Evolutionary conservation across 73 alveolate species (phyloP), one percentile per base, ranked within the genome.

Genomic region (Diophrys appendiculata): DNA sequence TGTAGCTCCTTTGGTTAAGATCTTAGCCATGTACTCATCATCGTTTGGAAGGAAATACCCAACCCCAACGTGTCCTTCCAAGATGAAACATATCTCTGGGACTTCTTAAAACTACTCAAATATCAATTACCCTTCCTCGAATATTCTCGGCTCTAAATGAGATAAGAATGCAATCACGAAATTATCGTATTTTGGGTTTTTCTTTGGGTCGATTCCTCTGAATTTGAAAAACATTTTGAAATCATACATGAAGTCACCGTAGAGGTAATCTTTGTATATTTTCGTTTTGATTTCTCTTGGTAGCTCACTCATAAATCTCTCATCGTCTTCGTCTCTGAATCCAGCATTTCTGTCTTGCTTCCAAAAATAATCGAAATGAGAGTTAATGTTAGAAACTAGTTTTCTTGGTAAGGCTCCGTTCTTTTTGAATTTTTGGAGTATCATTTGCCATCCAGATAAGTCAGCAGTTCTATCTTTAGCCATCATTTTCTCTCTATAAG

Each of bases 71-170:
- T 81, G 71, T 0, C 99, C 99, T 33, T 83, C 97, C 83, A 92
- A 81, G 75, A 94, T 90, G 76, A 95, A 90, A 43, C 60, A 11
- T 11, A 43, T 27, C 60, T 67, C 27, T 69, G 94, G 95, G 13
- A 95, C 94, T 68, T 95, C 99, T 30, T 90, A 93, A 33, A 80
- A 95, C 52, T 81, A 89, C 33, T 92, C 91, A 72, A 78, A 90
- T 28, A 95, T 81, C 26, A 91, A 79, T 56, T 43, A 5, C 5
- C 18, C 18, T 18, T 43, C 18, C n/a, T 43, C 18, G 18, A 43
- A 64, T 56, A 33, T 55, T 64, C 80, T 67, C 24, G 54, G 53
- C 3, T 67, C 75, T 27, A 67, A 5, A 3, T 67, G 23, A 5
- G 54, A 43, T 1, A 67, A 54, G 52, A 67, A 29, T 67, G 23